Conservation (phyloP, 179 eudicot genomes). For the Nepenthes alata region DNA sequence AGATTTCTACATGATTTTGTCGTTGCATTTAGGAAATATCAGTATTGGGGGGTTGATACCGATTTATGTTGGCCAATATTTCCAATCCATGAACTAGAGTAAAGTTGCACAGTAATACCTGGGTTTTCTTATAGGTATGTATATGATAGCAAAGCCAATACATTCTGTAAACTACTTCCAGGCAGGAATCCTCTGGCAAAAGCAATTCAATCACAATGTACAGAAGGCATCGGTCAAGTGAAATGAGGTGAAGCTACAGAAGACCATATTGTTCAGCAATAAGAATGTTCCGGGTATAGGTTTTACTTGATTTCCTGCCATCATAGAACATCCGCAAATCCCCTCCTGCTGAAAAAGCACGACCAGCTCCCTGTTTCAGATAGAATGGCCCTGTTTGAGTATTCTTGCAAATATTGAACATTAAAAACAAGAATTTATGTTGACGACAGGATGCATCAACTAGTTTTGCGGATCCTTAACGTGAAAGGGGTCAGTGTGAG, state of each 20-base stretch:
- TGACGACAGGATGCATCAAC: too few relatives aligned
- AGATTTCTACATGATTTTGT: too few relatives aligned
- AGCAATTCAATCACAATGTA: background rate
- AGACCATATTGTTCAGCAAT: background rate
- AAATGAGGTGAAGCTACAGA: background rate
- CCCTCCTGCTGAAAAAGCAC: constrained; percentile 97
- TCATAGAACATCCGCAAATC: constrained; percentile 79
- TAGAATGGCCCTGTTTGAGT: background rate
- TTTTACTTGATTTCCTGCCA: constrained; percentile 51
- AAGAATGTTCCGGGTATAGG: background rate
- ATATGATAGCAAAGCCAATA: constrained; percentile 98
- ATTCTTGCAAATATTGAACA: constrained; percentile 5
- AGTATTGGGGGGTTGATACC: too few relatives aligned
- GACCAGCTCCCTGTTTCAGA: constrained; percentile 73
- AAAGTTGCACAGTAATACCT: constrained; percentile 25
- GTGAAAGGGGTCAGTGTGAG: too few relatives aligned
- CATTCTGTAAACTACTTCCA: constrained; percentile 86
- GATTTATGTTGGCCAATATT: too few relatives aligned
- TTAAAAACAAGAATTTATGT: background rate
- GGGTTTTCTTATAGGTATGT: constrained; percentile 75
- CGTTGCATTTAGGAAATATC: too few relatives aligned
- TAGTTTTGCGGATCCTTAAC: too few relatives aligned
- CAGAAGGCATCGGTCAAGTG: background rate
- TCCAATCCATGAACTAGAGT: background rate
- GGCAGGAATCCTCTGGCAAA: constrained; percentile 73